phyloP scores from a whole-genome alignment of 129 eudicot genomes.

The Saussurea involucrata region DNA sequence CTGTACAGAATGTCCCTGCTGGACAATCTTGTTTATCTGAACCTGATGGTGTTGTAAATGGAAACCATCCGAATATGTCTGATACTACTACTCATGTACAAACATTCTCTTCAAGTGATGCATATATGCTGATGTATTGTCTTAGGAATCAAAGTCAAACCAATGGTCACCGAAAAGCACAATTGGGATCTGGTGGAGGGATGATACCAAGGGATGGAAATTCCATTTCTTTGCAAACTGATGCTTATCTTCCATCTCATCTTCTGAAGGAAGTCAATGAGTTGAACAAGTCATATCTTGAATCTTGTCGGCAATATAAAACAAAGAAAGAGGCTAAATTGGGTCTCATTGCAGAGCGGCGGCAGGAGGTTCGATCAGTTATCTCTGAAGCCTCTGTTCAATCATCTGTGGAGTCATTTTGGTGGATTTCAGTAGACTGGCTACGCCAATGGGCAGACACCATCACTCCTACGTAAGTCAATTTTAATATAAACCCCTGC shows the following conservation, averaged over 20 bases:
- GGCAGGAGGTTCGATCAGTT: constrained; percentile 83
- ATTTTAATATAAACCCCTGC: neutral
- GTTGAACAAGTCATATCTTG: constrained; percentile 47
- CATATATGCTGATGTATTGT: constrained; percentile 94
- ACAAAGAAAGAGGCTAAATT: constrained; percentile 54
- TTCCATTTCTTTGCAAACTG: constrained; percentile 12
- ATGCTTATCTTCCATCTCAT: constrained; percentile 62
- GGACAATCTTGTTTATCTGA: constrained; percentile 32
- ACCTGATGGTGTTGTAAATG: constrained; percentile 32
- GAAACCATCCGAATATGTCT: constrained; percentile 36
- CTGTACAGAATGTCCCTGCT: constrained; percentile 34
- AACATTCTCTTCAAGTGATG: constrained; percentile 78
- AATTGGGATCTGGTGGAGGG: constrained; percentile 27
- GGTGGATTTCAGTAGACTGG: constrained; percentile 94
- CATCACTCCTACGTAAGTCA: constrained; percentile 52
- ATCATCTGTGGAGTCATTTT: constrained; percentile 54
- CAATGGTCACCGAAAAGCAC: constrained; percentile 20
- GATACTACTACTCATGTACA: constrained; percentile 36
- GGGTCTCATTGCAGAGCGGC: constrained; percentile 57
- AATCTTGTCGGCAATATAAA: constrained; percentile 64
- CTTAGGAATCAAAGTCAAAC: constrained; percentile 47
- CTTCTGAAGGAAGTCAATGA: constrained; percentile 56
- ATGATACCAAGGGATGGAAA: constrained; percentile 22
- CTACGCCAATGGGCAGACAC: constrained; percentile 93
- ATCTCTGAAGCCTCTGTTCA: constrained; percentile 80